phyloP scores from a whole-genome alignment of 305 asterid genomes.

The Coffea humblotiana region DNA sequence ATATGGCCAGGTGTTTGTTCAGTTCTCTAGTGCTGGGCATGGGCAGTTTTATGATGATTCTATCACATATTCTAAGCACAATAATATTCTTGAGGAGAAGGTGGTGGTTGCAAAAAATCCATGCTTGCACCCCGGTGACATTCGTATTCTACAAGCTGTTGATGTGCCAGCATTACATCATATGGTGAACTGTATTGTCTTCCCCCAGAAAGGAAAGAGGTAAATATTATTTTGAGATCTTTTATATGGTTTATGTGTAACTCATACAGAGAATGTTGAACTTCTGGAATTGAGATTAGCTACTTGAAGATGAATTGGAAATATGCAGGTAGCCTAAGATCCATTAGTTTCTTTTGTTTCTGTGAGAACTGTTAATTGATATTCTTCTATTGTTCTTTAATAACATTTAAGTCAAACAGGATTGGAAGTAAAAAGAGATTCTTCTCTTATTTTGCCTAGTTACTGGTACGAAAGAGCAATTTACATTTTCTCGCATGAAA shows the following conservation, averaged over 20 bases:
- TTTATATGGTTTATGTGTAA: not conserved
- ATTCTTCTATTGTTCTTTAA: too few species aligned
- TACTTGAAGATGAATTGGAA: not conserved
- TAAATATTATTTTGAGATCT: conserved; percentile 20
- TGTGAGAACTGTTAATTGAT: too few species aligned
- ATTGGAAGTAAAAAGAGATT: too few species aligned
- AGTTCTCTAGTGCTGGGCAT: conserved; percentile 40
- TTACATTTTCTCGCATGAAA: too few species aligned
- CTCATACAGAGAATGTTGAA: not conserved
- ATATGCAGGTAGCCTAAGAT: not conserved
- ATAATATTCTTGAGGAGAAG: conserved; percentile 31
- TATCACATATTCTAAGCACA: conserved; percentile 20
- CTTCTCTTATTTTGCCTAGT: too few species aligned
- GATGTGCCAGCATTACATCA: conserved; percentile 54
- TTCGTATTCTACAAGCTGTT: conserved; percentile 68
- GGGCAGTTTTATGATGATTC: conserved; percentile 35
- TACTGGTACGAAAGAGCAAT: too few species aligned
- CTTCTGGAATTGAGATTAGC: not conserved
- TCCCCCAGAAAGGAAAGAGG: conserved; percentile 74
- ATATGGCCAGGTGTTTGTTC: conserved; percentile 82
- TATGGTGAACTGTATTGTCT: conserved; percentile 89
- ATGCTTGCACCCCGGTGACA: conserved; percentile 90
- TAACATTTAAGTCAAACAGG: too few species aligned
- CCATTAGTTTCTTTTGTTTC: too few species aligned
- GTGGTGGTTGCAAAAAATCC: conserved; percentile 88